Evolutionary conservation across 805 yeast species (phyloP), one percentile per base, ranked within the genome.

Genomic region (Diddensiella caesifluorescens): DNA sequence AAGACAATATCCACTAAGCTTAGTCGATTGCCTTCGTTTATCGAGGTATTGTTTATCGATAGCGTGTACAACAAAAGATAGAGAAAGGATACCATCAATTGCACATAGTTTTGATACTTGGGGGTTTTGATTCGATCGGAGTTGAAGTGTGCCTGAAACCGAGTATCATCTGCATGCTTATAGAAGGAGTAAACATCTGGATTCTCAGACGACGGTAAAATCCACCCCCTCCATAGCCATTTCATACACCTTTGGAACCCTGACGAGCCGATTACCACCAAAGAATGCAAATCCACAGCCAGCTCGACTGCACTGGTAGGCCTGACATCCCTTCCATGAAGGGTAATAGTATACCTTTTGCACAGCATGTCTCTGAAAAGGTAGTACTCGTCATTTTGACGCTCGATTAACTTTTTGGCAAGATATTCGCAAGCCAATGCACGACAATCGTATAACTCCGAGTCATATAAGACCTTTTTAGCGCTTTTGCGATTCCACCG

Each of bases 211-310:
- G 82, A 74, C 62, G 86, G 95, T 38, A 83, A 71, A 48, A 87
- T 83, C 95, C 95, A 85, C 22, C 96, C 96, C 43, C 89, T 68
- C 96, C 96, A 87, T 37, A 87, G 62, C 95, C 95, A 87, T 51
- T 80, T 78, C 54, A 86, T 73, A 64, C 95, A 85, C 41, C 95
- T 67, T 61, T 87, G 95, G 60, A 77, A 87, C 0, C 95, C 95
- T 5, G 81, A 67, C 0, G 94, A 77, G 2, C 87, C 80, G 52
- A 88, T 84, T 13, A 86, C 80, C 18, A 73, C 70, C 5, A 89
- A 79, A 7, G 83, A 75, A 52, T 87, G 95, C 75, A 79, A 75
- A 56, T 87, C 95, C 21, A 84, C 87, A 0, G 95, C 95, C 54
- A 86, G 61, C 58, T 87, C 96, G 48, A 87, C 64, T 0, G 88